Percentiles rank a stretch among this genome's conserved stretches.
These are phyloP conservation scores for Helotiales sp. DNA, from an alignment of 2,329 filamentous ascomycete species.

Conservation along the genomic window DNA sequence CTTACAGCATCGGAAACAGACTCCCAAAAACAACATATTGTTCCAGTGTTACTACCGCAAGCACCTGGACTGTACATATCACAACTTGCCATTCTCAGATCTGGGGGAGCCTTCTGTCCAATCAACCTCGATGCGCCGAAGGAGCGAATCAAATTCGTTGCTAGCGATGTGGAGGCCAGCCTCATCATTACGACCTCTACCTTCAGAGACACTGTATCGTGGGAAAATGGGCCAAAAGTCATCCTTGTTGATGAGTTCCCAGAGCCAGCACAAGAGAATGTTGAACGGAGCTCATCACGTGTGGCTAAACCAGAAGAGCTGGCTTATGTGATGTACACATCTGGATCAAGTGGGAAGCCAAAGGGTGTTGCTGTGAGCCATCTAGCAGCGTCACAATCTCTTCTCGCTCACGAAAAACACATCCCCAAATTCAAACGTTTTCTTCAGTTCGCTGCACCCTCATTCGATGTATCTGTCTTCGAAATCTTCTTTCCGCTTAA, in stretches of 20 bases:
- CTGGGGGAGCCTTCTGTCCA: conserved; percentile 83
- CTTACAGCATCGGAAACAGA: conserved; percentile 1
- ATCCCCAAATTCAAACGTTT: conserved; percentile 78
- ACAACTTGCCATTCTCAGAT: conserved; percentile 75
- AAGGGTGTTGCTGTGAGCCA: conserved; percentile 88
- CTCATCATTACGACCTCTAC: conserved; percentile 64
- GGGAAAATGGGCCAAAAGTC: conserved; percentile 36
- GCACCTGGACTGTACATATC: conserved; percentile 75
- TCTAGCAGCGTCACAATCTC: conserved; percentile 73
- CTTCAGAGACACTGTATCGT: conserved; percentile 42
- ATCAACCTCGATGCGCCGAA: conserved; percentile 74
- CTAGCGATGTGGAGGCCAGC: conserved; percentile 71
- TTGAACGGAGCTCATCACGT: conserved; percentile 8
- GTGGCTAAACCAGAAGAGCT: conserved; percentile 38
- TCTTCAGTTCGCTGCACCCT: conserved; percentile 88
- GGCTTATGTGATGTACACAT: conserved; percentile 93
- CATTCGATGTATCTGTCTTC: conserved; percentile 93
- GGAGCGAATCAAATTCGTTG: conserved; percentile 77
- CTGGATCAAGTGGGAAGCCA: conserved; percentile 83
- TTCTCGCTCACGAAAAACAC: conserved; percentile 77
- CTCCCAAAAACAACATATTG: conserved; percentile 45
- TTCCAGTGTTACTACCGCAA: conserved; percentile 79
- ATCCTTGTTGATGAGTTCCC: conserved; percentile 43
- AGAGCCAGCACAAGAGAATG: conserved; percentile 1
- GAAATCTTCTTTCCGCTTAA: conserved; percentile 90